Evolutionary conservation across 305 asterid species (phyloP), one percentile per base, ranked within the genome.

Genomic region (Fraxinus baroniana): DNA sequence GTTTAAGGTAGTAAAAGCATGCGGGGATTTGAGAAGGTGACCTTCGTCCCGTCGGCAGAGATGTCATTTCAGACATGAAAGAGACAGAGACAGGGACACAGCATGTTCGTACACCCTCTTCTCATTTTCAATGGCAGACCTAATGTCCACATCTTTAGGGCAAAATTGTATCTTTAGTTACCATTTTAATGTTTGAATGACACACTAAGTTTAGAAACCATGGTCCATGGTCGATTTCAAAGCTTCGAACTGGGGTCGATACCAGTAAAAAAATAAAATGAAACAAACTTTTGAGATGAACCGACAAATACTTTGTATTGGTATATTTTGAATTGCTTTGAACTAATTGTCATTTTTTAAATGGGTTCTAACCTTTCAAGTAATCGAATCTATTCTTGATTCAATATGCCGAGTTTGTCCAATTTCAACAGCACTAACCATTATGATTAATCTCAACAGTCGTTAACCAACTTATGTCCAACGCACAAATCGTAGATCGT

Each of bases 41-140:
- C 82, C 72, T 17, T 36, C 68, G 28, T 30, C 22, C 74, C 82
- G 85, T 85, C 83, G 85, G 84, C 81, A 83, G 88, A 80, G 44
- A 86, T 37, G 86, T 88, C 89, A 76, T 22, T 68, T 86, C 88
- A 41, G 39, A 22, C 64, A 55, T 22, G 71, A 68, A 30, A 79
- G 55, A 26, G 73, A 64, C 73, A 2, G 36, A 70, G 86, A 86
- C 83, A 62, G 17, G 37, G 79, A 78, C 83, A 22, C 79, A 73
- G 24, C 80, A 12, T 30, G 20, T 66, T 26, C 74, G 36, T 66
- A 66, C 74, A 24, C 74, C 7, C 13, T 64, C 73, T 12, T 10
- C 36, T 66, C 74, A 22, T 62, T 22, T 22, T 20, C 72, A 62
- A 22, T 18, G 26, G 68, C 68, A 57, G 28, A 57, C 68, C 28